Evolutionary conservation across 23 red algal species (phyloP).

Genomic region (Gracilariopsis chorda): DNA sequence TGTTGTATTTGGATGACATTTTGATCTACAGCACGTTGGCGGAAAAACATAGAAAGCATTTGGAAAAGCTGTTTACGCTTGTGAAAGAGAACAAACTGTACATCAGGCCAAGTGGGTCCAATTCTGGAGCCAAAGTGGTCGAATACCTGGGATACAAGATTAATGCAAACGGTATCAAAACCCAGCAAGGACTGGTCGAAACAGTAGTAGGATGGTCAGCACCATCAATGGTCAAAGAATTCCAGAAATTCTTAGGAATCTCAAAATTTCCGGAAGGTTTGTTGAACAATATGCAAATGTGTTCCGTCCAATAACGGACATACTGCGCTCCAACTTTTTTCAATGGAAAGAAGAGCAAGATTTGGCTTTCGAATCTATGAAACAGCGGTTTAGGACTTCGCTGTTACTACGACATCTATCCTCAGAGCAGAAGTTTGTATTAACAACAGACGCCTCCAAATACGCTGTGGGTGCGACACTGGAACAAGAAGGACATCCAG

Average conservation of each 20-base stretch:
- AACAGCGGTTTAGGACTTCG: not conserved
- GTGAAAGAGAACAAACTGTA: not conserved
- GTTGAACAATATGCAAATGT: not conserved
- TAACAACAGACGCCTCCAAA: not conserved
- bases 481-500: not conserved
- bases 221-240: not conserved
- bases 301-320: not conserved
- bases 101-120: not conserved
- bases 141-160: not conserved
- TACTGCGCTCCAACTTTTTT: not conserved
- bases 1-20: constrained; percentile 12
- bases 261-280: not conserved
- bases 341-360: not conserved
- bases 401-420: not conserved
- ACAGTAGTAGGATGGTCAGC: not conserved
- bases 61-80: not conserved
- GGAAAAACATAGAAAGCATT: not conserved
- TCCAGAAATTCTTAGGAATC: not conserved
- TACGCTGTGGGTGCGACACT: not conserved
- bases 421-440: not conserved
- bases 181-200: not conserved
- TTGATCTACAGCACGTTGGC: not conserved
- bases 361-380: not conserved
- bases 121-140: not conserved
- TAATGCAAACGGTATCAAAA: not conserved